Conservation (phyloP, 1,284 basidiomycete genomes). For the Ceratorhiza oryzae-sativae region DNA sequence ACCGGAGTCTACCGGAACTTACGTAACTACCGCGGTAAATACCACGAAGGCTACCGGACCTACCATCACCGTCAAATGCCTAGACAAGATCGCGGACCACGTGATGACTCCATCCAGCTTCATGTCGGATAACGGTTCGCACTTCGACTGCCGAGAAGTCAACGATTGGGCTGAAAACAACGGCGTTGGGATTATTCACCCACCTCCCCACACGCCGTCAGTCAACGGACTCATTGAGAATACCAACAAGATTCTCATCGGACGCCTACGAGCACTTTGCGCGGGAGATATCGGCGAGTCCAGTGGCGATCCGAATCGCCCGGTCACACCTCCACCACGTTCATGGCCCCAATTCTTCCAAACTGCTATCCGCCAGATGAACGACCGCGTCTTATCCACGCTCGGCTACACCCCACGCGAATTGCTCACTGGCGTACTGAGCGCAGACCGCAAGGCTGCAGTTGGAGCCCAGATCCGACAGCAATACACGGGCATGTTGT, state of each 20-base stretch:
- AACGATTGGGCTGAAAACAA: too few species aligned
- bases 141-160: constrained; percentile 56
- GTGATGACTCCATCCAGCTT: constrained; percentile 49
- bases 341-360: constrained; percentile 43
- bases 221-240: too few species aligned
- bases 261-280: constrained; percentile 49
- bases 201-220: too few species aligned
- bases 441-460: not conserved
- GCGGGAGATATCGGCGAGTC: constrained; percentile 49
- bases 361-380: constrained; percentile 36
- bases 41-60: not conserved
- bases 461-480: not conserved
- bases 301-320: not conserved
- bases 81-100: constrained; percentile 45
- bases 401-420: constrained; percentile 41
- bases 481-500: not conserved
- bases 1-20: not conserved
- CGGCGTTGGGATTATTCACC: too few species aligned
- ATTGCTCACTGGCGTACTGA: constrained; percentile 38
- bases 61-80: constrained; percentile 43
- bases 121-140: constrained; percentile 53
- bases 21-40: not conserved
- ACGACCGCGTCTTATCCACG: constrained; percentile 41
- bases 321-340: not conserved
- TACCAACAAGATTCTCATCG: too few species aligned